Percentiles rank a stretch among this genome's conserved stretches.
Conservation (phyloP, 2,329 filamentous ascomycete species). For the Colletotrichum siamense region DNA sequence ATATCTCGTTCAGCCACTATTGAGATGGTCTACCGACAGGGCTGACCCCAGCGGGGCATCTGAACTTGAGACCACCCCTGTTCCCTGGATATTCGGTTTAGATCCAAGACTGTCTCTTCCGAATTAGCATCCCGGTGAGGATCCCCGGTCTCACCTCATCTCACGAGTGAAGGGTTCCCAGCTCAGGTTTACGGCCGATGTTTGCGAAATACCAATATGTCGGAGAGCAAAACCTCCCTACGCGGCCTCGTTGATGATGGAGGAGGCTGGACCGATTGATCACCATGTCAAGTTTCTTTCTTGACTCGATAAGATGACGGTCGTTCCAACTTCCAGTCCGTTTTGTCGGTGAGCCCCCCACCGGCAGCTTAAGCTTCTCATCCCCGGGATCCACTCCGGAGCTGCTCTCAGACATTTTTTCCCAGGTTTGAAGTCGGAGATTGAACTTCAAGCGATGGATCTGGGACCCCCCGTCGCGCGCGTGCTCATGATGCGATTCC, state of each 20-base stretch:
- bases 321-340: background rate
- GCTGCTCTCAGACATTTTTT: background rate
- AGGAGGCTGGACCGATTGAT: background rate
- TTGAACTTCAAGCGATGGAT: slow-evolving; percentile 21
- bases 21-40: slow-evolving; percentile 14
- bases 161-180: slow-evolving; percentile 17
- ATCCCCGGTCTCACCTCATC: slow-evolving; percentile 19
- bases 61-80: slow-evolving; percentile 12
- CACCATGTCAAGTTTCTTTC: background rate
- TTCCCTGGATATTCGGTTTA: slow-evolving; percentile 8
- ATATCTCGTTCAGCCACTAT: slow-evolving; percentile 10
- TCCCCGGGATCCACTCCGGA: slow-evolving; percentile 20
- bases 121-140: slow-evolving; percentile 22
- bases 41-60: slow-evolving; percentile 23
- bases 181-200: background rate
- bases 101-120: slow-evolving; percentile 14
- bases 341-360: slow-evolving; percentile 19
- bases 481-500: slow-evolving; percentile 14
- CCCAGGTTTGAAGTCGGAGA: slow-evolving; percentile 20
- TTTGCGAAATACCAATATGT: background rate
- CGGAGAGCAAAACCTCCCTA: background rate
- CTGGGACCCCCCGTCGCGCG: slow-evolving; percentile 4
- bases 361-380: slow-evolving; percentile 11
- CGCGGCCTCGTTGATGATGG: slow-evolving; percentile 4
- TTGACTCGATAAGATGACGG: background rate